These are phyloP conservation scores for Starmerella kuoi DNA, from an alignment of 805 yeast species.

Conservation along the genomic window DNA sequence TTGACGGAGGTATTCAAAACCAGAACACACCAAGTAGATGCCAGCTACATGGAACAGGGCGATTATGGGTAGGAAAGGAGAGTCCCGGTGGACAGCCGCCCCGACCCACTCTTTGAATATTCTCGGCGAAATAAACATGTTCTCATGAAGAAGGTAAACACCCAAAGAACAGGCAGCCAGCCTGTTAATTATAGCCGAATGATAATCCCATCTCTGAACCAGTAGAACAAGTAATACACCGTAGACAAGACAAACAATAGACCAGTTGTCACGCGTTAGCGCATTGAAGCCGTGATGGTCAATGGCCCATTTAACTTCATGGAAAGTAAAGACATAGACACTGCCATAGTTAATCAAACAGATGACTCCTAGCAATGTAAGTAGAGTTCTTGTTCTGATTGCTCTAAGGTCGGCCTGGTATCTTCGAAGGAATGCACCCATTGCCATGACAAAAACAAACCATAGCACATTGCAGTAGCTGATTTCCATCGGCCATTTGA, in stretches of 20 bases:
- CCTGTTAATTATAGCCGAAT: conserved; percentile 4
- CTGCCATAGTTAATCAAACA: conserved; percentile 2
- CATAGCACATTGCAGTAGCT: conserved; percentile 9
- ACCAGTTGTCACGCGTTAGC: conserved; percentile 10
- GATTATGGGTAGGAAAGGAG: conserved; percentile 7
- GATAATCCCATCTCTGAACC: background rate
- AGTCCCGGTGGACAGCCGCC: conserved; percentile 1
- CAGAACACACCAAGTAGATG: conserved; percentile 7
- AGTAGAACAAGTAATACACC: conserved; percentile 7
- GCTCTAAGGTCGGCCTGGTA: background rate
- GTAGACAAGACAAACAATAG: conserved; percentile 3
- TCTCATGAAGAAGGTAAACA: conserved; percentile 16
- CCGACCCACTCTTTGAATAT: conserved; percentile 8
- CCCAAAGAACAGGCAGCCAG: conserved; percentile 10
- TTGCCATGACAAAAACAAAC: conserved; percentile 8
- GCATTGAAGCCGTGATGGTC: conserved; percentile 10
- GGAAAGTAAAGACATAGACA: conserved; percentile 5
- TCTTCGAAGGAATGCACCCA: conserved; percentile 13
- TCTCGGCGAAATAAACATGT: conserved; percentile 2
- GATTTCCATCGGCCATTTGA: conserved; percentile 4
- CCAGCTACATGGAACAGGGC: conserved; percentile 2
- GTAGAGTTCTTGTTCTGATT: conserved; percentile 5
- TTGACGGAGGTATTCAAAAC: conserved; percentile 9
- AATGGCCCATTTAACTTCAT: conserved; percentile 1
- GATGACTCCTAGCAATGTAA: background rate